A percentile compares a stretch with the other conserved stretches of the same genome.
phyloP scores from a whole-genome alignment of 2,329 filamentous ascomycete genomes.

The Aspergillus tubingensis region DNA sequence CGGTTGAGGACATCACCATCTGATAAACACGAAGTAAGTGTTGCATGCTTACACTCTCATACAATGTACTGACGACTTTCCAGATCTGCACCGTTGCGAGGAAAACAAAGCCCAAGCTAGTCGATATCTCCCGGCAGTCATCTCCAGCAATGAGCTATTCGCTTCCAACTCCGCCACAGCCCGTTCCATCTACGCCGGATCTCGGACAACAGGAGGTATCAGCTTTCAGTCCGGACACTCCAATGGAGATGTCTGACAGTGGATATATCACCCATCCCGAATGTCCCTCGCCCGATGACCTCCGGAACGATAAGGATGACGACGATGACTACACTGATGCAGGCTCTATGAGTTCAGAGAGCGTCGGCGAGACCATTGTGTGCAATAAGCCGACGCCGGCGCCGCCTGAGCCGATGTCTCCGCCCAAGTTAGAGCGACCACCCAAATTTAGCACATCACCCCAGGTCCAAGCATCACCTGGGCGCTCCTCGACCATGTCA shows the following conservation, averaged over 20 bases:
- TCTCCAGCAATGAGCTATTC: constrained; percentile 31
- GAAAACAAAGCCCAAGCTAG: constrained; percentile 40
- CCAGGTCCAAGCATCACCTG: constrained; percentile 18
- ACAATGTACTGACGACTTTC: constrained; percentile 9
- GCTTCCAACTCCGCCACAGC: constrained; percentile 27
- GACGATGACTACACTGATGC: constrained; percentile 31
- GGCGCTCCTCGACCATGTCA: constrained; percentile 23
- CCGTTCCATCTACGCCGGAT: constrained; percentile 39
- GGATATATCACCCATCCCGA: constrained; percentile 36
- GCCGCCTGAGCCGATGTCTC: constrained; percentile 19
- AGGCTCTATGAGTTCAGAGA: constrained; percentile 30
- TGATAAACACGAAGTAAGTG: constrained; percentile 30
- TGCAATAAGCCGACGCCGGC: constrained; percentile 25
- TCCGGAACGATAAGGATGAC: constrained; percentile 28
- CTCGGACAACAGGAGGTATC: constrained; percentile 39
- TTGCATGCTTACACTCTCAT: not conserved
- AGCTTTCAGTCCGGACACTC: constrained; percentile 44
- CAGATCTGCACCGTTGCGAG: constrained; percentile 39
- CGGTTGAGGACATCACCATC: constrained; percentile 21
- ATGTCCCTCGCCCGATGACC: constrained; percentile 29
- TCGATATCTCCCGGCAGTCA: constrained; percentile 42
- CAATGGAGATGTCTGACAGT: constrained; percentile 38
- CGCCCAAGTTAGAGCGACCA: constrained; percentile 24
- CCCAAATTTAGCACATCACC: constrained; percentile 20
- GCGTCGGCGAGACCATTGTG: constrained; percentile 28